Evolutionary conservation across 768 basidiomycete genomes (phyloP).

Genomic region (Mycena kentingensis): DNA sequence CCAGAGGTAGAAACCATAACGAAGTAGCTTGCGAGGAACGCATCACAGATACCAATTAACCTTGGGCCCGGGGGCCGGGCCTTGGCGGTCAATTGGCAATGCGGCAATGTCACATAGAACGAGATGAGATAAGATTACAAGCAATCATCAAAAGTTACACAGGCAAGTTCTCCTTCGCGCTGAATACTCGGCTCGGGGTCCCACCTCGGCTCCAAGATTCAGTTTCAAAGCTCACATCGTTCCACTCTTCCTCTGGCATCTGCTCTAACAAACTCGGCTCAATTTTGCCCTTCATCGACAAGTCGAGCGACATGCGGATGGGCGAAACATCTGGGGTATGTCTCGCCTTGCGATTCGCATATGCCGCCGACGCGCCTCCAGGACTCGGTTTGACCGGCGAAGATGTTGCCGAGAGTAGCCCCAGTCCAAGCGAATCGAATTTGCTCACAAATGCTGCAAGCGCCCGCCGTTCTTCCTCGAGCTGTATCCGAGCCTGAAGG

Average conservation of each 20-base stretch:
- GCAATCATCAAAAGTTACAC: too few relatives aligned
- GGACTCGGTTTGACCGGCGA: constrained; percentile 49
- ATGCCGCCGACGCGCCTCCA: constrained; percentile 53
- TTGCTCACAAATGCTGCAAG: constrained; percentile 80
- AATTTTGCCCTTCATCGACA: constrained; percentile 23
- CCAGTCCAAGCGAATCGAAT: constrained; percentile 73
- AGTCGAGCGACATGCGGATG: constrained; percentile 43
- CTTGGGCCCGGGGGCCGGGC: too few relatives aligned
- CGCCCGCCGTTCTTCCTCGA: constrained; percentile 79
- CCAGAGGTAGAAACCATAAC: not conserved
- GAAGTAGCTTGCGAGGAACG: too few relatives aligned
- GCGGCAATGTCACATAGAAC: too few relatives aligned
- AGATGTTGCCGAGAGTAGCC: constrained; percentile 31
- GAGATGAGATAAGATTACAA: too few relatives aligned
- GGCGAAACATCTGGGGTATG: constrained; percentile 51
- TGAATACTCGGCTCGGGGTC: constrained; percentile 42
- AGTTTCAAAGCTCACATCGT: constrained; percentile 57
- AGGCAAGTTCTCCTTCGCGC: constrained; percentile 51
- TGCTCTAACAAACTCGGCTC: constrained; percentile 62
- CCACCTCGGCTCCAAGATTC: constrained; percentile 33
- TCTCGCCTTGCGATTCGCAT: constrained; percentile 47
- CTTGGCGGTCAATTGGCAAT: too few relatives aligned
- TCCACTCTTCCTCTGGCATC: constrained; percentile 58
- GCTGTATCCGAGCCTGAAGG: constrained; percentile 52
- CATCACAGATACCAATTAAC: too few relatives aligned